These are phyloP conservation scores for Colletotrichum nymphaeae DNA, from an alignment of 2,329 filamentous ascomycete genomes.

Conservation along the genomic window DNA sequence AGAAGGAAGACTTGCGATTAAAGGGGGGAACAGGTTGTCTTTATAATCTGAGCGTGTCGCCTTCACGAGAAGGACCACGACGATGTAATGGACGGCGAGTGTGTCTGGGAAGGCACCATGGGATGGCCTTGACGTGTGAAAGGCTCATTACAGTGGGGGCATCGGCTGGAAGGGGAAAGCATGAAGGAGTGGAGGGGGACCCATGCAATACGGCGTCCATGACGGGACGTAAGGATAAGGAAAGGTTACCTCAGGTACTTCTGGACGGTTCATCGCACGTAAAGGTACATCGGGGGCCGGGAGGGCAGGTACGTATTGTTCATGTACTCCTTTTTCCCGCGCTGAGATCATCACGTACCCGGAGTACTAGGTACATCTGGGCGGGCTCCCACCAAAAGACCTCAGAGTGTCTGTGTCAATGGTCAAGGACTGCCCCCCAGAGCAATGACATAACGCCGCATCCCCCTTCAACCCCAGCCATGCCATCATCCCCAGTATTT, in stretches of 20 bases:
- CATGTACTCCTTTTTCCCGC: neutral
- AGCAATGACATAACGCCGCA: conserved; percentile 35
- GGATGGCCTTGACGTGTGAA: conserved; percentile 35
- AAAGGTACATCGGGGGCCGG: neutral
- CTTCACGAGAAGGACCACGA: conserved; percentile 28
- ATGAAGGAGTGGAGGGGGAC: conserved; percentile 28
- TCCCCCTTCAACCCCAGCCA: conserved; percentile 20
- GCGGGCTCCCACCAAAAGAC: neutral
- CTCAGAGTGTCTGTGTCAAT: conserved; percentile 6
- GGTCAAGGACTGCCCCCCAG: conserved; percentile 21
- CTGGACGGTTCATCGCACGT: neutral
- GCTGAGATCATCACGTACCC: neutral
- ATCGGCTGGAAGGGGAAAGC: conserved; percentile 30
- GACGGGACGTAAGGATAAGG: neutral
- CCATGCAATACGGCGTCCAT: conserved; percentile 23
- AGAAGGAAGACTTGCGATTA: fast-evolving
- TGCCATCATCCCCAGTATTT: conserved; percentile 33
- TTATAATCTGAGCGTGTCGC: conserved; percentile 30
- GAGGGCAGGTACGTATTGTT: neutral
- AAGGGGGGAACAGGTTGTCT: conserved; percentile 8
- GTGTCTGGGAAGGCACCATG: conserved; percentile 11
- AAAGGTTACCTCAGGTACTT: neutral
- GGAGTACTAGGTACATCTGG: neutral
- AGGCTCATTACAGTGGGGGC: conserved; percentile 31
- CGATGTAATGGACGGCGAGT: conserved; percentile 29